Base-by-base conservation (phyloP, 352 stramenopile genomes). In the Aphanomyces astaci region DNA sequence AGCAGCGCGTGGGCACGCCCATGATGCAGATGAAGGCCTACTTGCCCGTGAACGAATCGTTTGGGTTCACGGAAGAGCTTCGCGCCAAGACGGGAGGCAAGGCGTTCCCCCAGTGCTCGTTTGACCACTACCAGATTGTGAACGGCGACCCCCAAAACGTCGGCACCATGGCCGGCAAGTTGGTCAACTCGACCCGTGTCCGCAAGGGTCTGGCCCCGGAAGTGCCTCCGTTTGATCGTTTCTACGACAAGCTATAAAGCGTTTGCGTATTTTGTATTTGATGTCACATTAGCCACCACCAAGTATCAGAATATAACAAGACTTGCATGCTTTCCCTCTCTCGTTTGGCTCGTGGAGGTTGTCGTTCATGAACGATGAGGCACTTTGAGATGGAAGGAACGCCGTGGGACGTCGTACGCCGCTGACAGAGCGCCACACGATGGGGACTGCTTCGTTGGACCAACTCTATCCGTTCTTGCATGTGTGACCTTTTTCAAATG, bases 21-120 rank as follows among this genome's bases (percentile, higher is more conserved):
- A 97, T 98, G 88, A 98, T 99, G 87, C 96, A 98, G 76, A 86
- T 99, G 48, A 98, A 99, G 85, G 97, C 97, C 43, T 99, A 99
- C 89, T 78, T 99, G 76, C 97, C 97, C 74, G 97, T 99, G 31
- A 98, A 98, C 87, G 97, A 99, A 84, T 99, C 97, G 56, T 99
- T 99, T 78, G 97, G 97, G 72, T 99, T 99, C 92, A 99, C 96
- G 56, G 94, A 92, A 63, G 96, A 98, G 75, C 84, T 99, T 53
- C 95, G 97, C 84, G 96, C 96, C 59, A 90, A 96, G 81, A 99
- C 97, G n/a, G 97, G 96, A 75, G 97, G 97, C 82, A 99, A 99
- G 92, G 97, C 97, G 43, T 99, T 99, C 95, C 96, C 97, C 49
- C 97, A 99, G 81, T 98, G 94, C 75, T 92, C 97, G 62, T 99